Percentiles rank a stretch among this genome's conserved stretches.
Conservation (phyloP, 2,329 filamentous ascomycete species). For the Diplodia corticola region DNA sequence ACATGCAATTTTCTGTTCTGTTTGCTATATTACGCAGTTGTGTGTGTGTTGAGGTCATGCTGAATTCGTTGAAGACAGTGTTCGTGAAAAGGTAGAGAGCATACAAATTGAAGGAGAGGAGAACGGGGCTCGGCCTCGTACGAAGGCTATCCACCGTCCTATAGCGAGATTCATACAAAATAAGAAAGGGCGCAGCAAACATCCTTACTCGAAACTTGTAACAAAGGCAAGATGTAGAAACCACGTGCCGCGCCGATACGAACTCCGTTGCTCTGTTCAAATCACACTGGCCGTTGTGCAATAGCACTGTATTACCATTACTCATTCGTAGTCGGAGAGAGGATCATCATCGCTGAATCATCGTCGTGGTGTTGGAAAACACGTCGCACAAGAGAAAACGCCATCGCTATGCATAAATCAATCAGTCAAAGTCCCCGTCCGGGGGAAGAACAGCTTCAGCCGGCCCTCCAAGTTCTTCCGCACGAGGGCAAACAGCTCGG, state of each 20-base stretch:
- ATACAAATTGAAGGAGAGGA: background rate
- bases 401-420: conserved; percentile 2
- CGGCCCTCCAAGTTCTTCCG: conserved; percentile 5
- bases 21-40: background rate
- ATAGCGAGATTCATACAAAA: background rate
- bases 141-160: background rate
- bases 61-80: background rate
- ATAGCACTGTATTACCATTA: background rate
- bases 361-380: background rate
- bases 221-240: background rate
- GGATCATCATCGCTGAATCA: background rate
- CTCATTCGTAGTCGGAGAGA: background rate
- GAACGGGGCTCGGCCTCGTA: background rate
- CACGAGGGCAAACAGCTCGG: conserved; percentile 5
- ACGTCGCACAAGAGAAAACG: background rate
- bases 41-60: background rate
- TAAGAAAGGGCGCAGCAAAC: background rate
- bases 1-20: background rate
- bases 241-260: background rate
- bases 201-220: background rate
- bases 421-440: background rate
- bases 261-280: background rate
- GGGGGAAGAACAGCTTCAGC: conserved; percentile 12
- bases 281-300: background rate
- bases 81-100: background rate